phyloP scores from a whole-genome alignment of 768 basidiomycete genomes.

The Terana coerulea region DNA sequence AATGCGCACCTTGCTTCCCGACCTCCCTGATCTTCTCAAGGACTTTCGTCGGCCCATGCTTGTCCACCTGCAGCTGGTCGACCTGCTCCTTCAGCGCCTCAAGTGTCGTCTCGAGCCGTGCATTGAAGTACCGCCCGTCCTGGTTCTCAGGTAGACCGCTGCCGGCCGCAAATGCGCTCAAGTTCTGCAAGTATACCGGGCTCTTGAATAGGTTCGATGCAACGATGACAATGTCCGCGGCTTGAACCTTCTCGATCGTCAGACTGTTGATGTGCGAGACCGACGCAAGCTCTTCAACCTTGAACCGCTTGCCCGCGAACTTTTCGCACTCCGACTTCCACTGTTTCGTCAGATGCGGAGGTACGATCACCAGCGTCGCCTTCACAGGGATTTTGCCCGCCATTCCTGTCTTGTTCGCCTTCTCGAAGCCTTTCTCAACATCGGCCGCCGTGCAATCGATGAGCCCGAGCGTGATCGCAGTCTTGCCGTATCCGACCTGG shows the following conservation, averaged over 20 bases:
- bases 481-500: constrained; percentile 97
- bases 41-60: constrained; percentile 46
- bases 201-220: constrained; percentile 87
- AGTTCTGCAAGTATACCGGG: constrained; percentile 68
- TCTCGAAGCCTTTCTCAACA: constrained; percentile 54
- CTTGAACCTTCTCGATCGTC: constrained; percentile 68
- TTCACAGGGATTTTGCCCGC: constrained; percentile 52
- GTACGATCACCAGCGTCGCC: constrained; percentile 82
- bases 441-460: constrained; percentile 66
- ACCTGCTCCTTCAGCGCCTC: constrained; percentile 60
- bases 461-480: constrained; percentile 88
- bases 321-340: constrained; percentile 87
- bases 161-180: constrained; percentile 64
- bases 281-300: constrained; percentile 62
- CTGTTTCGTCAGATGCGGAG: constrained; percentile 85
- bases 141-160: constrained; percentile 61
- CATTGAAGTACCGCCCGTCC: constrained; percentile 87
- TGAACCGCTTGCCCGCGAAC: constrained; percentile 62
- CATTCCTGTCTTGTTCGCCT: constrained; percentile 19
- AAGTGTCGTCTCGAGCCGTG: constrained; percentile 65
- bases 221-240: constrained; percentile 84
- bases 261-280: constrained; percentile 67
- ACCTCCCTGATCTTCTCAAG: constrained; percentile 61
- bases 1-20: constrained; percentile 50
- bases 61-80: constrained; percentile 61